Percentiles rank a stretch among this genome's conserved stretches.
Conservation (phyloP, 2,329 filamentous ascomycete species). For the Blastomyces parvus region DNA sequence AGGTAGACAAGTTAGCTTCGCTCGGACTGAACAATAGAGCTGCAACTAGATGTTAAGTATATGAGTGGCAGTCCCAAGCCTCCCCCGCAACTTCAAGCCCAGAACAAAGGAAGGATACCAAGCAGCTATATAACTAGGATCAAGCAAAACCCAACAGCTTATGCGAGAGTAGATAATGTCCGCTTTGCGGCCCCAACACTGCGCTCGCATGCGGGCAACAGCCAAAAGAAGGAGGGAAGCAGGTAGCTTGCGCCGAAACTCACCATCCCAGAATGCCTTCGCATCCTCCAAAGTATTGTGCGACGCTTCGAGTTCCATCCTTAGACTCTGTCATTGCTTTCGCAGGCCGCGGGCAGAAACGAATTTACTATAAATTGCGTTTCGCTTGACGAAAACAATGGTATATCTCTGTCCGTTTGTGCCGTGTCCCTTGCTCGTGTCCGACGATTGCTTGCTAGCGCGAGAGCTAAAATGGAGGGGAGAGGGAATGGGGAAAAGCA, state of each 20-base stretch:
- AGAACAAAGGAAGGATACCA: neutral
- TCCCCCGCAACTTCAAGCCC: neutral
- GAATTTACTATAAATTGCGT: neutral
- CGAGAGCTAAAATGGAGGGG: neutral
- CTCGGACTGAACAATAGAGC: neutral
- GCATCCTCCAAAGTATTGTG: conserved; percentile 59
- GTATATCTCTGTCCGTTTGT: neutral
- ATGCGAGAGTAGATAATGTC: neutral
- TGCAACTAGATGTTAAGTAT: neutral
- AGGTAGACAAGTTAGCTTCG: neutral
- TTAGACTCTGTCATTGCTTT: conserved; percentile 23
- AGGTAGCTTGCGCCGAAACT: conserved; percentile 25
- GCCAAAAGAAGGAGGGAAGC: conserved; percentile 5
- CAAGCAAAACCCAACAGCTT: neutral
- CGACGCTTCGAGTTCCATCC: conserved; percentile 57
- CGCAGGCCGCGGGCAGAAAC: conserved; percentile 23
- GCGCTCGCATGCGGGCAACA: neutral
- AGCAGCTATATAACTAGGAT: neutral
- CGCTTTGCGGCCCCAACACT: neutral
- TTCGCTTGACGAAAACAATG: neutral
- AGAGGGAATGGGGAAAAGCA: neutral
- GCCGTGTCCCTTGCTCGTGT: too few species aligned
- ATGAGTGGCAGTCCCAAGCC: neutral
- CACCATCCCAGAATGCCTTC: conserved; percentile 84
- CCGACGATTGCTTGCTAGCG: neutral